Conservation (phyloP, 176 grass and related monocot genomes). For the Oryza glumipatula region DNA sequence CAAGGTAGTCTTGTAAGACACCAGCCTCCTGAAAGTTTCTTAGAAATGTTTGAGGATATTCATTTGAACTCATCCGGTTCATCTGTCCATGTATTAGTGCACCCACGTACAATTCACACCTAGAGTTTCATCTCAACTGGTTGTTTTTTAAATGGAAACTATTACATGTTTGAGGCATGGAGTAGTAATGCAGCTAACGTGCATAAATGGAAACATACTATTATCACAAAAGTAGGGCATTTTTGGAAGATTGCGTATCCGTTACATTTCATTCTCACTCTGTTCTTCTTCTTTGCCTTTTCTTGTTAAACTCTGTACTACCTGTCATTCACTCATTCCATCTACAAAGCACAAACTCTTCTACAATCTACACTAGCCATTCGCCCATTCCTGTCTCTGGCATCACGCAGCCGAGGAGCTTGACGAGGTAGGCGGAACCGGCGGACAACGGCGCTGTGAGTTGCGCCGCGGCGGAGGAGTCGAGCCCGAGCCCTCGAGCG, state of each 20-base stretch:
- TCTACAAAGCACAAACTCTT: not conserved
- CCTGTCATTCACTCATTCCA: not conserved
- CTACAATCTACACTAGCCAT: not conserved
- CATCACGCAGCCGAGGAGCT: not conserved
- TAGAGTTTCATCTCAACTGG: not conserved
- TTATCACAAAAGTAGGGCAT: not conserved
- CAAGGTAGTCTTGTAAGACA: constrained; percentile 38
- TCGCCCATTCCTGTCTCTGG: not conserved
- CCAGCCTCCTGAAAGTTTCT: not conserved
- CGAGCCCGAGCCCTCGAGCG: too few relatives aligned
- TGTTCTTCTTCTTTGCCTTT: not conserved
- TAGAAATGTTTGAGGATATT: not conserved
- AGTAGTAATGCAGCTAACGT: not conserved
- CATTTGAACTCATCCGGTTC: not conserved
- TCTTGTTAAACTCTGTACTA: not conserved
- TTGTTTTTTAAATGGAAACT: not conserved
- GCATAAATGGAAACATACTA: not conserved
- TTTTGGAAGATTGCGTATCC: not conserved
- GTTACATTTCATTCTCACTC: not conserved
- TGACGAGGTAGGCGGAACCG: not conserved
- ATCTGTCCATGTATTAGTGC: too few relatives aligned
- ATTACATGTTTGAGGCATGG: not conserved
- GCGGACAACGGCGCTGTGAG: not conserved
- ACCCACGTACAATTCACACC: not conserved
- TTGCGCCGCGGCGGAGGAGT: not conserved